These are phyloP conservation scores for Trametes cinnabarina DNA, from an alignment of 768 basidiomycete species.

Conservation along the genomic window DNA sequence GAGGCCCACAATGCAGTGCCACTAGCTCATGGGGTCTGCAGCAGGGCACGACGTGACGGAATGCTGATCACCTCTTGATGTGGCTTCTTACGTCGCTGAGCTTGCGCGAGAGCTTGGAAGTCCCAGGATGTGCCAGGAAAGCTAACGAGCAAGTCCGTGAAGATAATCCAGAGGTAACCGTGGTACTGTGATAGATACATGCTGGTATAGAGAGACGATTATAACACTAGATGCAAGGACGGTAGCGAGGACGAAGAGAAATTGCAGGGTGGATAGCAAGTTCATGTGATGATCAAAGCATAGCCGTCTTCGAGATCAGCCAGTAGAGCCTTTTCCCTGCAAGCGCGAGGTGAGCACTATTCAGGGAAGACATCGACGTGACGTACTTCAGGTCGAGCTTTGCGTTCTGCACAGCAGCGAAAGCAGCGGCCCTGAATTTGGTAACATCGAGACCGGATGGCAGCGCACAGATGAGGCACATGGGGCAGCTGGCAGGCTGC, in stretches of 20 bases:
- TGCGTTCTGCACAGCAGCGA: constrained; percentile 46
- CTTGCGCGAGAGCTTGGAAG: too few species aligned
- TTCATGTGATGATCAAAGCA: constrained; percentile 55
- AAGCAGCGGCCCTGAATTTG: constrained; percentile 41
- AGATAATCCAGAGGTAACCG: constrained; percentile 14
- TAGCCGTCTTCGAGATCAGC: constrained; percentile 51
- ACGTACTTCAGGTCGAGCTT: constrained; percentile 43
- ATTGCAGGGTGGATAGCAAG: constrained; percentile 4
- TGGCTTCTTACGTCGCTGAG: constrained; percentile 1
- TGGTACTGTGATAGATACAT: constrained; percentile 18
- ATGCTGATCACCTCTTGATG: constrained; percentile 7
- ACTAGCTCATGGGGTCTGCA: not conserved
- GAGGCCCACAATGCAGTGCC: constrained; percentile 4
- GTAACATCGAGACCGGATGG: constrained; percentile 43
- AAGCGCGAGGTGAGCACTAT: not conserved
- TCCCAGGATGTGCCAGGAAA: not conserved
- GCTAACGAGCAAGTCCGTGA: constrained; percentile 1
- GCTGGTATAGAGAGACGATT: constrained; percentile 2
- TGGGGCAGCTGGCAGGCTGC: constrained; percentile 56
- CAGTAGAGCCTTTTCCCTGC: constrained; percentile 49
- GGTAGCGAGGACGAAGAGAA: constrained; percentile 8
- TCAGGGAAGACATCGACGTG: not conserved
- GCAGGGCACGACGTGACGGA: not conserved
- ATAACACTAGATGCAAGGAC: constrained; percentile 3
- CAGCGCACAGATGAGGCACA: constrained; percentile 57